These are phyloP conservation scores for Psilocybe azurescens DNA, from an alignment of 768 basidiomycete genomes.

Conservation along the genomic window DNA sequence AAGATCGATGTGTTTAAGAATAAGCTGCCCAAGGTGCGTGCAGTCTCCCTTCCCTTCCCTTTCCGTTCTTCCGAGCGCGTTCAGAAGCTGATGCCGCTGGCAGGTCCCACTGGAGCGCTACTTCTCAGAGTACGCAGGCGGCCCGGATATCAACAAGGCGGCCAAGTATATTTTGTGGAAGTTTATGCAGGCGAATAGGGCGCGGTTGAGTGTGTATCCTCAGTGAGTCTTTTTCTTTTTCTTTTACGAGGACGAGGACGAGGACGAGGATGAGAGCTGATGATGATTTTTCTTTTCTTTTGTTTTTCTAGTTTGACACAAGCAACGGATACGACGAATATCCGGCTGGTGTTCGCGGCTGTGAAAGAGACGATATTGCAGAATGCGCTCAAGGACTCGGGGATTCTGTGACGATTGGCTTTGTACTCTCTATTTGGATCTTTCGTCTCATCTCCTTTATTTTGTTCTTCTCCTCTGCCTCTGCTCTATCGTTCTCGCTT, in stretches of 20 bases:
- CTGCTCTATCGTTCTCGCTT: constrained; percentile 36
- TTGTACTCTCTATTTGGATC: not conserved
- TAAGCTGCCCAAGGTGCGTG: constrained; percentile 67
- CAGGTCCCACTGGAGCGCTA: constrained; percentile 71
- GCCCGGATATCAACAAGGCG: constrained; percentile 90
- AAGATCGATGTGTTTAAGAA: constrained; percentile 94
- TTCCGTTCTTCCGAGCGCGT: too few species aligned
- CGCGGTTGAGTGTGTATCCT: constrained; percentile 80
- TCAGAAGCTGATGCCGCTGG: too few species aligned
- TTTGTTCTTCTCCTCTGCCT: not conserved
- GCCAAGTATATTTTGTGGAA: constrained; percentile 95
- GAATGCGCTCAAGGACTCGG: constrained; percentile 85
- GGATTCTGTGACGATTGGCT: constrained; percentile 57
- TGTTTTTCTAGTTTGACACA: constrained; percentile 69
- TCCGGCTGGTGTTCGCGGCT: constrained; percentile 81
- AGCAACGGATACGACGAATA: constrained; percentile 88
- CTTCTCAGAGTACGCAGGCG: constrained; percentile 90
- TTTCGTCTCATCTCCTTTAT: not conserved
- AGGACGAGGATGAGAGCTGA: not conserved
- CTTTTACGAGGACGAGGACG: not conserved
- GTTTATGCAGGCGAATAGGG: constrained; percentile 86
- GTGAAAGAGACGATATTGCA: constrained; percentile 94
- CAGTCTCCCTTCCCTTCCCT: too few species aligned
- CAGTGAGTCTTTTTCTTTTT: constrained; percentile 58
- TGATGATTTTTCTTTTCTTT: not conserved